Base-by-base conservation (phyloP, 305 asterid genomes). In the Petunia hybrid region DNA sequence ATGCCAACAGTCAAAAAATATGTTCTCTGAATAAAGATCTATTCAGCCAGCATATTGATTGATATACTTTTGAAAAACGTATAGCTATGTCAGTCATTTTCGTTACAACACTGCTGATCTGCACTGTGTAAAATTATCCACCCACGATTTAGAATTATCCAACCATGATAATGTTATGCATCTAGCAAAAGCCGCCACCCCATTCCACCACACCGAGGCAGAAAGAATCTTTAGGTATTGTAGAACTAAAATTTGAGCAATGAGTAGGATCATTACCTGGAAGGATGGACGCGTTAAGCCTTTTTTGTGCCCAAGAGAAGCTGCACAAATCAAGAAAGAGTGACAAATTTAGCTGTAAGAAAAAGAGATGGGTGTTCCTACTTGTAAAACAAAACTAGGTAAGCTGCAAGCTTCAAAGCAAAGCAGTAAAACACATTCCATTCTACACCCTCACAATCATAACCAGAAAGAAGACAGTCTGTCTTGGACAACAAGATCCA, bases 261-360 rank as follows among this genome's bases (percentile, higher is more conserved):
- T 1, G 10, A 8, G 4, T 5, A 59, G 60, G 1, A 2, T 41
- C 56, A 74, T 42, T 84, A 91, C 97, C 97, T 62, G 95, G 97
- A 83, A 93, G 95, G 80, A 93, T 88, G 75, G 76, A 16, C 13
- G 94, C 89, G 57, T 84, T 41, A 71, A 77, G 95, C 36, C 93
- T 95, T 84, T 87, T 92, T 76, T 86, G 89, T 13, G 89, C 92
- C 97, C 95, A 91, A 42, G 95, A 92, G 83, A 91, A 91, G 45
- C 97, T 92, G 90, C 83, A 83, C 8, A 38, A 65, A 31, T 77
- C 46, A 59, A 40, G 83, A 16, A 74, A 83, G 56, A 46, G 61
- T 2, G 56, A 62, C 43, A 38, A 68, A 6, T 51, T 73, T 73
- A 71, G 78, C 35, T 48, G 62, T 3, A 35, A 48, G 12, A 35